phyloP scores from a whole-genome alignment of 2,329 filamentous ascomycete genomes.

The Cadophora luteo-olivacea region DNA sequence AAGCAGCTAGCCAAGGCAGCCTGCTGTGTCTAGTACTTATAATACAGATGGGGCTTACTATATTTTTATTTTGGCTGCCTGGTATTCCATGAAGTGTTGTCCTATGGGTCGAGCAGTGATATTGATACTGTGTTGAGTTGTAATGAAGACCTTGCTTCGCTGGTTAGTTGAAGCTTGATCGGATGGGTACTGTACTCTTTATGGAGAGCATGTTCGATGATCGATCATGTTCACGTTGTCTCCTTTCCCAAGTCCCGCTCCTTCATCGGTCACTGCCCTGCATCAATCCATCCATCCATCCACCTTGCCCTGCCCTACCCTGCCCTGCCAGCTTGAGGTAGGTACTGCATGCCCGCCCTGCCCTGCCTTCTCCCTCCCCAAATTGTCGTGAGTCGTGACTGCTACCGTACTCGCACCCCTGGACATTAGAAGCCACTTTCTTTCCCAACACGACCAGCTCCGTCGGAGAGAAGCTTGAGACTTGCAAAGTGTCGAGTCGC shows the following conservation, averaged over 20 bases:
- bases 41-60: not conserved
- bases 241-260: not conserved
- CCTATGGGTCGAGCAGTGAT: not conserved
- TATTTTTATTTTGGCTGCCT: not conserved
- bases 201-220: not conserved
- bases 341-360: not conserved
- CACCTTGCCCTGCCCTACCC: not conserved
- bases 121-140: not conserved
- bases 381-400: not conserved
- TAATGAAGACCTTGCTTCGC: not conserved
- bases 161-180: not conserved
- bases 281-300: not conserved
- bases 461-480: slow-evolving; percentile 7
- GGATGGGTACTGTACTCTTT: not conserved
- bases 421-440: slow-evolving; percentile 8
- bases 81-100: not conserved
- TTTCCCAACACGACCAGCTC: slow-evolving; percentile 12
- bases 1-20: not conserved
- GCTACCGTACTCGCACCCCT: not conserved
- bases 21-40: not conserved
- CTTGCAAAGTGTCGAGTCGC: slow-evolving; percentile 5
- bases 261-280: too few species aligned
- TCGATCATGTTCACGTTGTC: not conserved
- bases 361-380: not conserved
- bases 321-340: not conserved